Conservation (phyloP, 441 rosid genomes). For the Theobroma grandiflorum region DNA sequence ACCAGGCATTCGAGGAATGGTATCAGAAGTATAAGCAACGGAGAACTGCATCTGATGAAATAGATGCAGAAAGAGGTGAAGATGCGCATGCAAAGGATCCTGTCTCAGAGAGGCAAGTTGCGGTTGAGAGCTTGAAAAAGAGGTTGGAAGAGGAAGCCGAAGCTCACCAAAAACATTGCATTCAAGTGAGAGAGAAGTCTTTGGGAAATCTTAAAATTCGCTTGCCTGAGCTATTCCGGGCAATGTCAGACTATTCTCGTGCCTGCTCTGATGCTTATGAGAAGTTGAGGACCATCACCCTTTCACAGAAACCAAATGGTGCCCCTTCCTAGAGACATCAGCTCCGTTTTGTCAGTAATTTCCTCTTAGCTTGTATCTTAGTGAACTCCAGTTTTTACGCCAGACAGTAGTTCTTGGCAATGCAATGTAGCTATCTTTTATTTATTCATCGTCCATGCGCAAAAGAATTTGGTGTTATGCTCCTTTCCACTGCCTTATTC, state of each 20-base stretch:
- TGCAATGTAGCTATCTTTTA: conserved; percentile 3
- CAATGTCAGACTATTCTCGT: conserved; percentile 74
- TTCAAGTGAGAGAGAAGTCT: conserved; percentile 92
- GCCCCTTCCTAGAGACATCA: conserved; percentile 2
- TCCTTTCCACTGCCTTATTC: background rate
- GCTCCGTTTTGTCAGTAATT: background rate
- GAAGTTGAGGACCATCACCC: conserved; percentile 55
- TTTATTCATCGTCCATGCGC: background rate
- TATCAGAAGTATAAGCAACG: conserved; percentile 56
- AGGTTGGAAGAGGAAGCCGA: conserved; percentile 77
- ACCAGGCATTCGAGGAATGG: conserved; percentile 69
- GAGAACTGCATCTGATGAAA: conserved; percentile 39
- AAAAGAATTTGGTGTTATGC: background rate
- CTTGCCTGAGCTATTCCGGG: conserved; percentile 85
- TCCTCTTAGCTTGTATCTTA: background rate
- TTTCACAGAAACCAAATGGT: conserved; percentile 41
- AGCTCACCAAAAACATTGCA: conserved; percentile 71
- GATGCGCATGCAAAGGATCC: conserved; percentile 62
- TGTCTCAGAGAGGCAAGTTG: conserved; percentile 71
- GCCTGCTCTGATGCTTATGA: conserved; percentile 72
- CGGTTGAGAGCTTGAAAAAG: conserved; percentile 74
- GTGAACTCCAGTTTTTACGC: background rate
- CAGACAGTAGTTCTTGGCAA: background rate
- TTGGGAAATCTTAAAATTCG: conserved; percentile 77
- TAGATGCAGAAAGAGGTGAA: conserved; percentile 51